Evolutionary conservation across 108 stramenopile species (phyloP).

Genomic region (Nitzschia sp.): DNA sequence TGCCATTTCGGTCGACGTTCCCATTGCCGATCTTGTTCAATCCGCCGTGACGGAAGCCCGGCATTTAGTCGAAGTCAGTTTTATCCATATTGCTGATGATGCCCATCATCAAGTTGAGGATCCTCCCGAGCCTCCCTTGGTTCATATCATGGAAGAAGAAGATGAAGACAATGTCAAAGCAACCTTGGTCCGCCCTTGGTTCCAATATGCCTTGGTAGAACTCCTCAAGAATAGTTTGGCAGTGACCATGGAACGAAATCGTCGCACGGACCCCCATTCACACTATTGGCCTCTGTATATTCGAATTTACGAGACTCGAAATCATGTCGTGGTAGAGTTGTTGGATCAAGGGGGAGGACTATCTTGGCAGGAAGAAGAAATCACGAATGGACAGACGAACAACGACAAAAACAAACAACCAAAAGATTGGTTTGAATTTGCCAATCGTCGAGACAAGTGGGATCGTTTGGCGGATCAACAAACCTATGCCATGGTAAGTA

Average conservation of each 20-base stretch:
- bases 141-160: background rate
- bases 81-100: constrained; percentile 18
- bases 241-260: constrained; percentile 53
- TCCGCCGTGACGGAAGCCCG: constrained; percentile 73
- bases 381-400: background rate
- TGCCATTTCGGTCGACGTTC: constrained; percentile 46
- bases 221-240: constrained; percentile 78
- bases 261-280: background rate
- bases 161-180: background rate
- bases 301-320: constrained; percentile 16
- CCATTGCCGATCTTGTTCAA: constrained; percentile 45
- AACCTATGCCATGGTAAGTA: constrained; percentile 67
- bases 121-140: background rate
- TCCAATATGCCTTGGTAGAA: constrained; percentile 80
- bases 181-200: constrained; percentile 77
- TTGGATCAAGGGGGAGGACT: constrained; percentile 62
- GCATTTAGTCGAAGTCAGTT: constrained; percentile 73
- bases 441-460: constrained; percentile 43
- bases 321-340: constrained; percentile 44
- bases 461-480: constrained; percentile 78
- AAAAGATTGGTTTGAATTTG: constrained; percentile 24
- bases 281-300: constrained; percentile 12
- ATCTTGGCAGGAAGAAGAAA: background rate
- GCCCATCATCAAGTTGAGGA: background rate
- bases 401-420: background rate